Base-by-base conservation (phyloP, 306 rosid species). In the Argentina anserina region DNA sequence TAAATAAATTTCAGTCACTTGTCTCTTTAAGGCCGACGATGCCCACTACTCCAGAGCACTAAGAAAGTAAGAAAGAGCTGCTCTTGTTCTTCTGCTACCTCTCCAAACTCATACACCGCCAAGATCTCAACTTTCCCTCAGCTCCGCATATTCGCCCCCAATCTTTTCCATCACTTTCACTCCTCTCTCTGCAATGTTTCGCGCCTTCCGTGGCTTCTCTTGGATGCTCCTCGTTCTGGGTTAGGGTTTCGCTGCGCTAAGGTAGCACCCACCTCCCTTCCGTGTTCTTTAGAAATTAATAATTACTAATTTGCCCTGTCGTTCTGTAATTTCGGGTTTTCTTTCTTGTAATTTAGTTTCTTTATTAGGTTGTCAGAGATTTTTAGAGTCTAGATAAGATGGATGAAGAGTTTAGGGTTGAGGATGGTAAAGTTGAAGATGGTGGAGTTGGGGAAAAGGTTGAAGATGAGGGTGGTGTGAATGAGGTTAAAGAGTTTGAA, bases 331-430 rank as follows among this genome's bases (percentile, higher is more conserved):
- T 18, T 20, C 20, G 55, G 55, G 25, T 15, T 45, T 45, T 45
- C n/a, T 45, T 45, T 43, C n/a, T 7, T 45, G 50, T 5, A 43
- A 45, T 45, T 45, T 45, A 14, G 50, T 45, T 45, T 45, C 20
- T 45, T 1, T 45, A 15, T 14, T 14, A 15, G 47, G 47, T 13
- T 2, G 47, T 43, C 14, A 15, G 14, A 43, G 47, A 42, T 42
- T 43, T 43, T 43, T 42, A 43, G 18, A 45, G 61, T 15, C 78
- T 31, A 18, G 58, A 59, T 39, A 40, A 67, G 56, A 23, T 29
- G 69, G 40, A 10, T 63, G 66, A 14, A 31, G 78, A 21, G 41
- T 71, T 37, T 37, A 65, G 71, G 14, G 80, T 45, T 28, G n/a
- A n/a, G n/a, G n/a, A n/a, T n/a, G n/a, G n/a, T n/a, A 21, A 65